Percentiles rank a stretch among this genome's conserved stretches.
Evolutionary conservation across 768 basidiomycete species (phyloP).

Genomic region (Kwoniella botswanensis): DNA sequence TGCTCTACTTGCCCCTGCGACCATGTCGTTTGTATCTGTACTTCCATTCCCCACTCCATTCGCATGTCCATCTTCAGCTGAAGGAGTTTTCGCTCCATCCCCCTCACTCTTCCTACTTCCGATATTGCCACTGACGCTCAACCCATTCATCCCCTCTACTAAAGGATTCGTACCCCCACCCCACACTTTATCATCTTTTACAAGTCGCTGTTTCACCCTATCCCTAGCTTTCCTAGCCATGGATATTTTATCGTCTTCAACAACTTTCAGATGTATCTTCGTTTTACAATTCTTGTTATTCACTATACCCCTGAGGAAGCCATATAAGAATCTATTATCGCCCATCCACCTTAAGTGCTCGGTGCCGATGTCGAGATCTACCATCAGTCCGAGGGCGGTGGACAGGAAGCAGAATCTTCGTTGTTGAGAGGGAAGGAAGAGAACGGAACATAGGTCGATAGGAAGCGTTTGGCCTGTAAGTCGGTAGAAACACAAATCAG

Average conservation of each 20-base stretch:
- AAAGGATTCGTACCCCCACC: conserved; percentile 25
- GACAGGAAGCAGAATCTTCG: conserved; percentile 51
- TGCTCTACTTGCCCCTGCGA: neutral
- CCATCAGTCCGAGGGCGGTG: conserved; percentile 54
- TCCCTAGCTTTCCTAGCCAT: conserved; percentile 41
- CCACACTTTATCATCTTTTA: conserved; percentile 13
- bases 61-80: neutral
- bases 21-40: neutral
- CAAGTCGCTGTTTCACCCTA: neutral
- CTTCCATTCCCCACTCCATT: neutral
- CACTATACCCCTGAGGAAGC: conserved; percentile 49
- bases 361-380: conserved; percentile 53
- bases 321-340: conserved; percentile 54
- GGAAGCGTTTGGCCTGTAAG: conserved; percentile 40
- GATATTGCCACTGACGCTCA: conserved; percentile 16
- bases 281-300: conserved; percentile 43
- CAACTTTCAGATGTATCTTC: conserved; percentile 49
- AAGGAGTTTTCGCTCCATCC: neutral
- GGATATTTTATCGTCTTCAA: conserved; percentile 40
- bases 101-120: neutral
- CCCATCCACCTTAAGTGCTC: conserved; percentile 59
- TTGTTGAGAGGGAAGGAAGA: conserved; percentile 38
- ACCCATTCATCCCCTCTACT: conserved; percentile 19
- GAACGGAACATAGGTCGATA: conserved; percentile 54
- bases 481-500: neutral